A percentile compares a stretch with the other conserved stretches of the same genome.
These are phyloP conservation scores for Poterioochromonas sp. DNA, from an alignment of 352 stramenopile species.

Conservation along the genomic window DNA sequence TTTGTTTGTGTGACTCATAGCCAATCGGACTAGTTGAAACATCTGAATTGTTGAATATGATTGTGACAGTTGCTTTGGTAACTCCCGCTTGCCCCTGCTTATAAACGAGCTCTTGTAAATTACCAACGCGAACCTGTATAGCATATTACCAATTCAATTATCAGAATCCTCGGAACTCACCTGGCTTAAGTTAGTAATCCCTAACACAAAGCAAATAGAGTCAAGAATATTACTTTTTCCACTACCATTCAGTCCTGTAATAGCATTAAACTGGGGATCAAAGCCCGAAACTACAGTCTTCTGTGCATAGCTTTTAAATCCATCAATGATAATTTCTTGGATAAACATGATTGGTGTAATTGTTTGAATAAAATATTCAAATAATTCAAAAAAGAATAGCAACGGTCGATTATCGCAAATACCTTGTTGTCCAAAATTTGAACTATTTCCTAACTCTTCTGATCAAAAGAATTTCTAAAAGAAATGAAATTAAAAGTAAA, in stretches of 20 bases:
- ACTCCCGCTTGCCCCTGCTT: slow-evolving; percentile 98
- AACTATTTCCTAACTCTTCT: too few relatives aligned
- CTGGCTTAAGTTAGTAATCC: slow-evolving; percentile 96
- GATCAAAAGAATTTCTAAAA: too few relatives aligned
- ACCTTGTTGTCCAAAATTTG: too few relatives aligned
- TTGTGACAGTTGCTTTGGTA: slow-evolving; percentile 95
- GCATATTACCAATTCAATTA: background rate
- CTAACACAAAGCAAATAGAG: slow-evolving; percentile 98
- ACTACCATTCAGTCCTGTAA: slow-evolving; percentile 97
- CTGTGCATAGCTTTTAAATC: slow-evolving; percentile 99
- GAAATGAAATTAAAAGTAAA: too few relatives aligned
- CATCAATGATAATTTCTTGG: slow-evolving; percentile 98
- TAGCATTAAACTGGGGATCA: slow-evolving; percentile 98
- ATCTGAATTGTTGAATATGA: slow-evolving; percentile 98
- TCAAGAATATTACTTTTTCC: slow-evolving; percentile 99
- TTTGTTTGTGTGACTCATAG: slow-evolving; percentile 95
- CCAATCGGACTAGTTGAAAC: slow-evolving; percentile 58
- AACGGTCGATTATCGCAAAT: too few relatives aligned
- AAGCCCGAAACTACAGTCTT: slow-evolving; percentile 96
- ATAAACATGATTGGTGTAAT: slow-evolving; percentile 78
- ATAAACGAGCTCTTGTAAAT: slow-evolving; percentile 99
- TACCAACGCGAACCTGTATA: slow-evolving; percentile 81
- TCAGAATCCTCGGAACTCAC: slow-evolving; percentile 24
- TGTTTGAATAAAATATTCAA: slow-evolving; percentile 9
- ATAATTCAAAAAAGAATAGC: slow-evolving; percentile 24